Evolutionary conservation across 345 rosid species (phyloP).

Genomic region (Eucalyptus coolabah): DNA sequence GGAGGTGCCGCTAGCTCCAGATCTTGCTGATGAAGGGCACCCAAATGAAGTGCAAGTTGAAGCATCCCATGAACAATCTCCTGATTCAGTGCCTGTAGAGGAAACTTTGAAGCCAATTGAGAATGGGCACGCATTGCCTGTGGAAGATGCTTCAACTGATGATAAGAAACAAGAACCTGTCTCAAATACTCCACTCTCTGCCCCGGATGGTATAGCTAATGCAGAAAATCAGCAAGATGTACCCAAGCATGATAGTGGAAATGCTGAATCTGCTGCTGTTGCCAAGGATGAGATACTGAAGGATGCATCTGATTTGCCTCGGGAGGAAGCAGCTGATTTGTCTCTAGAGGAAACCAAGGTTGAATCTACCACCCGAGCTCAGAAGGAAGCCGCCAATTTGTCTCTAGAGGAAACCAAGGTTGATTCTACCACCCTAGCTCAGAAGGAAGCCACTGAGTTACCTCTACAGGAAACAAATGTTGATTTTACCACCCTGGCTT

Average conservation of each 20-base stretch:
- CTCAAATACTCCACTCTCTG: neutral
- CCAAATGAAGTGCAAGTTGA: neutral
- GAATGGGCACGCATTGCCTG: neutral
- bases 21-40: neutral
- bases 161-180: slow-evolving; percentile 4
- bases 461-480: slow-evolving; percentile 6
- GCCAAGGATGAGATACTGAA: neutral
- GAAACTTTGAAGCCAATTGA: neutral
- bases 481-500: neutral
- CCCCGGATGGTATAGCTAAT: slow-evolving; percentile 2
- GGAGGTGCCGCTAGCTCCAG: neutral
- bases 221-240: neutral
- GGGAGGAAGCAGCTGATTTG: neutral
- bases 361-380: neutral
- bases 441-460: neutral
- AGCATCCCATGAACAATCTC: neutral
- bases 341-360: neutral
- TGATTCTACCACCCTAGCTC: neutral
- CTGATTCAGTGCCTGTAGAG: neutral
- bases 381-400: neutral
- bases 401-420: neutral
- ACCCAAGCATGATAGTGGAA: slow-evolving; percentile 3
- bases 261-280: neutral
- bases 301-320: neutral
- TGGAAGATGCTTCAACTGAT: neutral